phyloP scores from a whole-genome alignment of 371 early-diverging fungal species.

The Mucor circinelloides region DNA sequence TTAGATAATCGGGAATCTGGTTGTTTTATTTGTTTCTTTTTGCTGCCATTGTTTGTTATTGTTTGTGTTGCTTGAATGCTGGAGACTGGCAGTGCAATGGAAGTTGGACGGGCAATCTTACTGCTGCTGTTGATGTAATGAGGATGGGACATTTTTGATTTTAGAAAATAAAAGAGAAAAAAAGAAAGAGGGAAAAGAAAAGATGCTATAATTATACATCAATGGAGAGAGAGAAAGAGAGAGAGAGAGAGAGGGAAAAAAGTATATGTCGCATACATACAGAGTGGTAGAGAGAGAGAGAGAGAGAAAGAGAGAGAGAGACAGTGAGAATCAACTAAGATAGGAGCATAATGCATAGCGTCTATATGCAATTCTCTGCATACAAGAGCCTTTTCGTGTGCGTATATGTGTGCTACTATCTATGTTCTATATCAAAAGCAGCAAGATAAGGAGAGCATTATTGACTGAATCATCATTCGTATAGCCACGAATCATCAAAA shows the following conservation, averaged over 20 bases:
- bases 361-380: not conserved
- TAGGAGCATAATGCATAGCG: not conserved
- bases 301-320: not conserved
- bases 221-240: not conserved
- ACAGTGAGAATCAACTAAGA: not conserved
- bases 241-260: not conserved
- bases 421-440: not conserved
- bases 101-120: conserved; percentile 21
- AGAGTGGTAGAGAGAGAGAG: not conserved
- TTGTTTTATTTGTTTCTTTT: conserved; percentile 9
- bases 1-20: conserved; percentile 5
- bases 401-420: too few species aligned
- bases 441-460: not conserved
- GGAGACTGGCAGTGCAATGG: not conserved
- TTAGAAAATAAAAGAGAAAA: not conserved
- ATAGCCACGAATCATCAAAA: not conserved
- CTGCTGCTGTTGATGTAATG: not conserved
- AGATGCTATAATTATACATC: not conserved
- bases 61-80: not conserved
- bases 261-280: not conserved
- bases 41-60: conserved; percentile 5
- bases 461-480: not conserved
- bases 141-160: too few species aligned
- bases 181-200: not conserved
- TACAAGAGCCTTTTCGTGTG: not conserved